Evolutionary conservation across 2,329 filamentous ascomycete species (phyloP), one percentile per base, ranked within the genome.

Genomic region (Talaromyces sp.): DNA sequence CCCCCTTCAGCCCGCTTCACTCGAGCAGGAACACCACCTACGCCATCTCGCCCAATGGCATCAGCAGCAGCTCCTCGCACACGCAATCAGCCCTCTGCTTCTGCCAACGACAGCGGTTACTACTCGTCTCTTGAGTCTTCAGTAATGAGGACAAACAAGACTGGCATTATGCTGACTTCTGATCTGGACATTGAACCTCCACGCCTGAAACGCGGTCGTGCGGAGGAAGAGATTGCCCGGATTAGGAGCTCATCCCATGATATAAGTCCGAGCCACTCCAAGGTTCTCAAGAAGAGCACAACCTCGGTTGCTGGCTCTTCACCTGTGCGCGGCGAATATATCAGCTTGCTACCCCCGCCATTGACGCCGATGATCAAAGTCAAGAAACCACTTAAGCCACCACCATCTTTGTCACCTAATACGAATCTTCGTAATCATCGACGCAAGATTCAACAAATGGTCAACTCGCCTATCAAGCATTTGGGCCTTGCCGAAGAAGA

Each of bases 121-220:
- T 97, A 96, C 75, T 98, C 95, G 1, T 97, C 93, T 0, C 85
- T 98, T 19, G 93, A 97, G 71, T 98, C 95, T 2, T 98, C 95
- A 0, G 92, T 86, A 14, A 86, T 92, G 75, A 87, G 94, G 66
- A 88, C 90, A 57, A 87, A 89, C 68, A 85, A 87, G 69, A 83
- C 86, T 66, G 81, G 81, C 16, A 83, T 87, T 64, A 83, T 91
- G 19, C 83, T 92, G 50, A 92, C 89, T 3, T 94, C 92, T 0
- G 93, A 96, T 72, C 76, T 84, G 52, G 85, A 87, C 72, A 86
- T 89, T 61, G 90, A 93, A 70, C 88, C 89, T n/a, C 90, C 90
- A 59, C 86, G 87, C 63, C 89, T 93, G 71, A 96, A 94, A 81
- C 90, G 92, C 66, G 94, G 94, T 35, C 90, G 94, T 67, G 95